Evolutionary conservation across 2,329 filamentous ascomycete genomes (phyloP), one percentile per base, ranked within the genome.

Genomic region (Cordyceps sp.): DNA sequence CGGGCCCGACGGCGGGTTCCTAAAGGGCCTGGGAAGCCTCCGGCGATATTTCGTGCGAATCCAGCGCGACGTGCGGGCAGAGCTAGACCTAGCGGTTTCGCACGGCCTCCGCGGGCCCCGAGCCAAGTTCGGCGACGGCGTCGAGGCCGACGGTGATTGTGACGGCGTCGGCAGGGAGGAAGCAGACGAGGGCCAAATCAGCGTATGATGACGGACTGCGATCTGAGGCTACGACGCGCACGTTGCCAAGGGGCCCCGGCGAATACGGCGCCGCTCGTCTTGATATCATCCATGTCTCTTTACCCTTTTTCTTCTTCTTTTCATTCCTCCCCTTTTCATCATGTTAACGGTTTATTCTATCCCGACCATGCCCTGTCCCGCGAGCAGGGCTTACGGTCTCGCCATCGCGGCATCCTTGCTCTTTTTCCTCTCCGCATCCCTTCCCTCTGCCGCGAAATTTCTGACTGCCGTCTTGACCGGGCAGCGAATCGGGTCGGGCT

Each of bases 31-130:
- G 36, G 66, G 77, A 32, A 83, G 76, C 4, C 58, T 98, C 42
- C 69, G 74, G 35, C 70, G 74, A 48, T 96, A 94, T 52, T 93
- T 98, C 46, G 66, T 86, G 44, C 72, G 75, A 34, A 94, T 98
- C 33, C 78, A 90, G 59, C 72, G 71, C 43, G 86, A 96, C 39
- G 68, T 88, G 21, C 56, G 68, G 31, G 48, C 52, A 9, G 64
- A 70, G 39, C 49, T 73, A 36, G 66, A 62, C 4, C 43, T 73
- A 24, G 55, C 54, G 23, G n/a, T n/a, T n/a, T 42, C 48, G 25
- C 45, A 49, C n/a, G 46, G 49, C 9, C 13, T 30, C 13, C 32
- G 39, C 18, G 31, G 20, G 10, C 31, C 21, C 13, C 32, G 33
- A 9, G 24, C 27, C 10, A 38, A 47, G 33, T 37, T 42, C 13